A percentile compares a stretch with the other conserved stretches of the same genome.
phyloP scores from a whole-genome alignment of 2,329 filamentous ascomycete species.

The Endoconidiophora polonica region DNA sequence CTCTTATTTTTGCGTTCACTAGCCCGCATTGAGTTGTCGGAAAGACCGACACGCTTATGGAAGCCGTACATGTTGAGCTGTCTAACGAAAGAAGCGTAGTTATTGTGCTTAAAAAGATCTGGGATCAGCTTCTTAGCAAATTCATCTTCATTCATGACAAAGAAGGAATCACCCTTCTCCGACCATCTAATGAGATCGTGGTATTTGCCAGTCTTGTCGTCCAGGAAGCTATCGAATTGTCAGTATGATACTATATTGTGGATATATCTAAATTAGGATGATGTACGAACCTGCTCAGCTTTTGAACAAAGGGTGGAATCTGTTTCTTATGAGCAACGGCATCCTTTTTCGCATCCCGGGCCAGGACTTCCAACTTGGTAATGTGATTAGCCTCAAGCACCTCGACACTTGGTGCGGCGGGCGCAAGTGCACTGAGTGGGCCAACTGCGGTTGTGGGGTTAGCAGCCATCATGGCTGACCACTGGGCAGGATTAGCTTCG shows the following conservation, averaged over 20 bases:
- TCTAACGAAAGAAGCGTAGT: constrained; percentile 90
- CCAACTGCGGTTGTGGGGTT: constrained; percentile 8
- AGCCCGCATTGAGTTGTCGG: constrained; percentile 93
- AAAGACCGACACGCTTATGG: constrained; percentile 84
- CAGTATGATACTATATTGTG: constrained; percentile 12
- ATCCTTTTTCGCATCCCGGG: constrained; percentile 68
- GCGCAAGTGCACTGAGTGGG: constrained; percentile 5
- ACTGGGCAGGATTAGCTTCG: constrained; percentile 21
- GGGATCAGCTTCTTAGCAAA: constrained; percentile 95
- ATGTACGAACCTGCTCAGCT: constrained; percentile 69
- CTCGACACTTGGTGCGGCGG: constrained; percentile 9
- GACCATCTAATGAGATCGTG: constrained; percentile 95
- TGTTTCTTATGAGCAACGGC: constrained; percentile 82
- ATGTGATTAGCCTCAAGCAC: constrained; percentile 48
- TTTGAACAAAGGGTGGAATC: constrained; percentile 95
- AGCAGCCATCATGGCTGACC: constrained; percentile 10
- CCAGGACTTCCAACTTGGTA: constrained; percentile 63
- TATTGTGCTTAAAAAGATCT: constrained; percentile 98
- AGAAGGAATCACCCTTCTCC: constrained; percentile 87
- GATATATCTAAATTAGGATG: not conserved
- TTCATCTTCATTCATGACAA: constrained; percentile 92
- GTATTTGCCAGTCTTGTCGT: constrained; percentile 60
- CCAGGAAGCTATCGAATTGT: constrained; percentile 58
- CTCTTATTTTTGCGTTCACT: constrained; percentile 96
- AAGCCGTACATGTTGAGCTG: constrained; percentile 97